Conservation (phyloP, 495 filamentous ascomycete species). For the Penicillium diatomitis region DNA sequence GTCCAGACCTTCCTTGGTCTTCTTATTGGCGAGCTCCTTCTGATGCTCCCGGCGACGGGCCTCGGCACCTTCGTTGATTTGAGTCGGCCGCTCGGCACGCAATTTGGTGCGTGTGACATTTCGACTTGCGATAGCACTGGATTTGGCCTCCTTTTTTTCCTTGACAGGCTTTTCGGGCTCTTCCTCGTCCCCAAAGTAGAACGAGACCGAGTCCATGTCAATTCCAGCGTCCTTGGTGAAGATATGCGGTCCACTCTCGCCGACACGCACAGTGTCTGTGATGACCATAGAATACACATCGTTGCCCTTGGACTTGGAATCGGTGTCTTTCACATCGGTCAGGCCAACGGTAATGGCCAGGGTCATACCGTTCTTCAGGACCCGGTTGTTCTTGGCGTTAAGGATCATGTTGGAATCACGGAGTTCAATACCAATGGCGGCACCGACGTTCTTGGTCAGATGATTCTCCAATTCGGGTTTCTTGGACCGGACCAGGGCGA, state of each 20-base stretch:
- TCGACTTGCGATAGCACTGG: conserved; percentile 75
- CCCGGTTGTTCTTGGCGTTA: conserved; percentile 72
- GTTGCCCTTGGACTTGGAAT: conserved; percentile 73
- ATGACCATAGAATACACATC: conserved; percentile 82
- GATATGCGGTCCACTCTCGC: conserved; percentile 58
- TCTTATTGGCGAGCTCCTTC: conserved; percentile 77
- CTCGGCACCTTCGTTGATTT: conserved; percentile 84
- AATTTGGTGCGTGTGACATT: conserved; percentile 93
- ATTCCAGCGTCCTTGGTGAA: conserved; percentile 89
- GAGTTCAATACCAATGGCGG: conserved; percentile 86
- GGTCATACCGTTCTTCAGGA: conserved; percentile 93
- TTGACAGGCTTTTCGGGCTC: conserved; percentile 50
- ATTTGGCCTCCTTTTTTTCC: conserved; percentile 72
- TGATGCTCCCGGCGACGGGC: conserved; percentile 84
- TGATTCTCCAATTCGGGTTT: conserved; percentile 92
- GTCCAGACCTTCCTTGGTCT: conserved; percentile 78
- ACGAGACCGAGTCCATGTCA: conserved; percentile 84
- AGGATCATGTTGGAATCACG: conserved; percentile 72
- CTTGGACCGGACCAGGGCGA: conserved; percentile 66
- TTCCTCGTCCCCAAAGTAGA: conserved; percentile 94
- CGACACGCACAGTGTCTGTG: conserved; percentile 86
- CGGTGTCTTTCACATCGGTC: conserved; percentile 73
- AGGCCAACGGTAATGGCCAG: conserved; percentile 81
- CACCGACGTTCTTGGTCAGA: conserved; percentile 82
- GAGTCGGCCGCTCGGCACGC: conserved; percentile 77